Percentiles rank a stretch among this genome's conserved stretches.
Conservation (phyloP, 495 filamentous ascomycete species). For the Hypoxylon fuscum region DNA sequence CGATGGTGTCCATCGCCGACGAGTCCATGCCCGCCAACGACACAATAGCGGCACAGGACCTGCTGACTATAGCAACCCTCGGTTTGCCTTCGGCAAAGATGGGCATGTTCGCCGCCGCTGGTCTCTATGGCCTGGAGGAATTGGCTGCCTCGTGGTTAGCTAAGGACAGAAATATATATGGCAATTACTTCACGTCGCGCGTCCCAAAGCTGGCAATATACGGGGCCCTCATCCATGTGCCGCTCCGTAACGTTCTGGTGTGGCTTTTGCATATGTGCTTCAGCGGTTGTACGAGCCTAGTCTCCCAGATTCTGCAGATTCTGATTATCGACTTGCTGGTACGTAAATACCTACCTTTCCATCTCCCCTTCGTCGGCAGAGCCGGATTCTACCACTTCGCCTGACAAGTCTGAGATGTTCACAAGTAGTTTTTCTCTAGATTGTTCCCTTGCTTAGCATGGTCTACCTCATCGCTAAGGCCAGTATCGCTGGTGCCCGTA, state of each 20-base stretch:
- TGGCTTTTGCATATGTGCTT: conserved; percentile 88
- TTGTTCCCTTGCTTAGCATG: conserved; percentile 92
- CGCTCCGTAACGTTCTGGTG: conserved; percentile 89
- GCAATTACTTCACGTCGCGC: conserved; percentile 92
- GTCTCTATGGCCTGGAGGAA: conserved; percentile 87
- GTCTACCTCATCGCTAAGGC: conserved; percentile 94
- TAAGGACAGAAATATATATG: conserved; percentile 87
- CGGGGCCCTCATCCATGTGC: conserved; percentile 90
- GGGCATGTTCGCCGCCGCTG: conserved; percentile 96
- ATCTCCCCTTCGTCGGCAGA: too few species aligned
- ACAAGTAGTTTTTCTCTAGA: too few species aligned
- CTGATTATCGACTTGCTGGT: conserved; percentile 91
- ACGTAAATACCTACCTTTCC: conserved; percentile 58
- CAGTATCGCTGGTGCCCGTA: conserved; percentile 89
- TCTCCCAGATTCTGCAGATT: conserved; percentile 93
- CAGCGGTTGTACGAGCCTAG: conserved; percentile 81
- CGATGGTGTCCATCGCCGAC: too few species aligned
- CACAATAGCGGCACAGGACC: too few species aligned
- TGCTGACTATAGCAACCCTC: too few species aligned
- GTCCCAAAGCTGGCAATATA: conserved; percentile 98
- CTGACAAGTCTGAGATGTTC: too few species aligned
- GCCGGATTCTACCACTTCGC: too few species aligned
- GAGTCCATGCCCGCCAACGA: too few species aligned
- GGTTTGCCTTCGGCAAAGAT: conserved; percentile 53
- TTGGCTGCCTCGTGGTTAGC: conserved; percentile 93